Conservation (phyloP, 768 basidiomycete species). For the Pholiota conissans region DNA sequence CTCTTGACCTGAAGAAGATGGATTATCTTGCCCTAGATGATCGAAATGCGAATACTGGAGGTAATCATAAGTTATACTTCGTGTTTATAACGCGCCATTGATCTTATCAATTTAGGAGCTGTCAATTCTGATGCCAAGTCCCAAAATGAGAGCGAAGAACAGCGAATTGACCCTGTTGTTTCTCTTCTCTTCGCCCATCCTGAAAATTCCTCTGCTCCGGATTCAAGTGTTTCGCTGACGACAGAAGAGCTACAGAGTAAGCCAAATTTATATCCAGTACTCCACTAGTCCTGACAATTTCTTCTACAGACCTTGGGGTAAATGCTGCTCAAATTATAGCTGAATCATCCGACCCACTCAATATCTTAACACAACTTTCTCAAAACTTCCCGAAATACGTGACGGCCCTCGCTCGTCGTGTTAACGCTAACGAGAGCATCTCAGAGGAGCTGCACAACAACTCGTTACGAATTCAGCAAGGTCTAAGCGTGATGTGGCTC, state of each 20-base stretch:
- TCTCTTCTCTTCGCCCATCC: constrained; percentile 40
- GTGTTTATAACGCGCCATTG: background rate
- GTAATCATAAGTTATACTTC: constrained; percentile 7
- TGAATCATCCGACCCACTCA: constrained; percentile 52
- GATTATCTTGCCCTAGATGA: constrained; percentile 96
- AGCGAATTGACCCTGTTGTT: constrained; percentile 32
- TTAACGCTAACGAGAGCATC: constrained; percentile 51
- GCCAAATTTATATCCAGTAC: background rate
- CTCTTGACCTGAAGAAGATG: constrained; percentile 93
- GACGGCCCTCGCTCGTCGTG: constrained; percentile 68
- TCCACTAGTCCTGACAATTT: background rate
- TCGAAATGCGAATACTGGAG: constrained; percentile 40
- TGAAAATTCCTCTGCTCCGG: constrained; percentile 37
- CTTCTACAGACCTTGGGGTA: constrained; percentile 56
- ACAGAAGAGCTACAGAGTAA: constrained; percentile 57
- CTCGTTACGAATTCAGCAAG: constrained; percentile 49
- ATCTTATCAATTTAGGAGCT: constrained; percentile 2
- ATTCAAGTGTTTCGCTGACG: constrained; percentile 42
- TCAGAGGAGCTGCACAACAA: constrained; percentile 58
- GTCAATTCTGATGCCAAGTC: background rate
- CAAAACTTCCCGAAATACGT: constrained; percentile 93
- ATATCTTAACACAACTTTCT: constrained; percentile 63
- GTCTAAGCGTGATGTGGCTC: constrained; percentile 69
- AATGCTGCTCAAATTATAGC: constrained; percentile 77
- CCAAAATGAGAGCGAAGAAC: constrained; percentile 26